A percentile compares a stretch with the other conserved stretches of the same genome.
phyloP scores from a whole-genome alignment of 2,329 filamentous ascomycete species.

The Ceratocystis colombiana region DNA sequence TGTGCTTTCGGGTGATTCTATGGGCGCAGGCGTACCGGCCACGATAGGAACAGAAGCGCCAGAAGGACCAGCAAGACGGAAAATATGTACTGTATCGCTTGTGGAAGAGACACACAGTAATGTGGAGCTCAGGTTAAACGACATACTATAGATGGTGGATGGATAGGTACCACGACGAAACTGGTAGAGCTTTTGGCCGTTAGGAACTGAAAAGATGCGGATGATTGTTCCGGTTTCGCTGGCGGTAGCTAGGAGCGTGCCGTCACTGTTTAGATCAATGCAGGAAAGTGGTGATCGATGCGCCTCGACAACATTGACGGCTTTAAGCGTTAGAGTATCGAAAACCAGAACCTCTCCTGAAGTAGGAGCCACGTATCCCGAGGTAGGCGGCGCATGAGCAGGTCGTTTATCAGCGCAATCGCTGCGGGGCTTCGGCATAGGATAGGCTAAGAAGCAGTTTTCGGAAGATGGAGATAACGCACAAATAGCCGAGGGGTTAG shows the following conservation, averaged over 20 bases:
- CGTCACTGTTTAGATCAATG: conserved; percentile 85
- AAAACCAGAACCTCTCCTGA: conserved; percentile 90
- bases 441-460: conserved; percentile 91
- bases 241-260: conserved; percentile 81
- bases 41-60: conserved; percentile 29
- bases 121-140: conserved; percentile 89
- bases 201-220: conserved; percentile 84
- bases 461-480: conserved; percentile 89
- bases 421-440: conserved; percentile 64
- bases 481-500: conserved; percentile 85
- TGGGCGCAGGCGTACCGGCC: conserved; percentile 32
- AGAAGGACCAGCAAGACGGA: conserved; percentile 57
- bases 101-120: conserved; percentile 91
- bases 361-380: conserved; percentile 66
- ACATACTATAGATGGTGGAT: conserved; percentile 95
- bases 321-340: conserved; percentile 78
- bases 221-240: conserved; percentile 98
- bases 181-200: conserved; percentile 87
- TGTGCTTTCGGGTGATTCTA: conserved; percentile 36
- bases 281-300: conserved; percentile 85
- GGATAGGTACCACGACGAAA: conserved; percentile 94
- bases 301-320: conserved; percentile 89
- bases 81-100: conserved; percentile 93
- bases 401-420: conserved; percentile 51
- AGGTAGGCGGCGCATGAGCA: conserved; percentile 66